phyloP scores from a whole-genome alignment of 2,329 filamentous ascomycete species.

The Thielaviopsis ethacetica region DNA sequence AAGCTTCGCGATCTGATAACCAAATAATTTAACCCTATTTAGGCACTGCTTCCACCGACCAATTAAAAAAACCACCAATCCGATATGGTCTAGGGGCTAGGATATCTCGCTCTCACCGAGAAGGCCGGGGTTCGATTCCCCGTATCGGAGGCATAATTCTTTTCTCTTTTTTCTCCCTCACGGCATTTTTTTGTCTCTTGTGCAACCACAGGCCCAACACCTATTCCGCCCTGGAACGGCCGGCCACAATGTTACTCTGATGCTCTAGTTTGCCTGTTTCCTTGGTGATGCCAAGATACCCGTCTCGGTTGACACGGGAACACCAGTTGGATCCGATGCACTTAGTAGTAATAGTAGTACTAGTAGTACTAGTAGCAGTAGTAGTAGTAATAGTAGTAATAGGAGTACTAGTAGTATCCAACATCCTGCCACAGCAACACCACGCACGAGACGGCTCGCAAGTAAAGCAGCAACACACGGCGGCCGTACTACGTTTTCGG shows the following conservation, averaged over 20 bases:
- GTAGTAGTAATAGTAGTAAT: too few species aligned
- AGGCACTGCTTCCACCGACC: too few species aligned
- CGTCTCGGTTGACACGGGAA: neutral
- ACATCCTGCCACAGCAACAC: neutral
- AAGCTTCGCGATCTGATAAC: too few species aligned
- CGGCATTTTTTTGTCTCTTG: neutral
- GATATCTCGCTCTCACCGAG: slow-evolving; percentile 13
- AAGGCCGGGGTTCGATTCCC: slow-evolving; percentile 15
- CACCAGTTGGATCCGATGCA: neutral
- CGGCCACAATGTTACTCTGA: too few species aligned
- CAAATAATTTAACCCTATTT: too few species aligned
- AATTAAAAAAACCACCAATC: neutral
- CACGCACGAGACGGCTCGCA: neutral
- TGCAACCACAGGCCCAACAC: neutral
- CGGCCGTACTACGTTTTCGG: neutral
- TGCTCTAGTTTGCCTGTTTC: neutral
- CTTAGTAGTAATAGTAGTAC: too few species aligned
- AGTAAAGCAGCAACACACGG: neutral
- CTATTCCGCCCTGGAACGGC: neutral
- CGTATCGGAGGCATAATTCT: slow-evolving; percentile 11
- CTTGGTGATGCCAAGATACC: neutral
- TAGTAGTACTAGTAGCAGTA: too few species aligned
- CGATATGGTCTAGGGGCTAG: slow-evolving; percentile 12
- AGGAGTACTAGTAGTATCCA: too few species aligned
- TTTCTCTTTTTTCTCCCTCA: too few species aligned